Conservation (phyloP, 2,329 filamentous ascomycete genomes). For the Fusarium brachygibbosum region DNA sequence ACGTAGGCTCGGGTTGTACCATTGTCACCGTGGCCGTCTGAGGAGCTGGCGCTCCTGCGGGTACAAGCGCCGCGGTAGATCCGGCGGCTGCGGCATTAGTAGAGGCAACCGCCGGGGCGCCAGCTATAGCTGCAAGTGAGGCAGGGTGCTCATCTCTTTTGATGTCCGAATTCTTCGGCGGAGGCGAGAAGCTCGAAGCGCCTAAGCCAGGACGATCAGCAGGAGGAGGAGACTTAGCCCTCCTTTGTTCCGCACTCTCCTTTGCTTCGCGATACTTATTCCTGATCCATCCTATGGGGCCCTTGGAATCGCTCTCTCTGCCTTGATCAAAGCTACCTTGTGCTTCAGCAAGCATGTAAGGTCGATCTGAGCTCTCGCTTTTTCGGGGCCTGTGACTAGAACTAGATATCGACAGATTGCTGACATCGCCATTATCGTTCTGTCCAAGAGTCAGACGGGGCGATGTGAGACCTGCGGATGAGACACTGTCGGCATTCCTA, state of each 20-base stretch:
- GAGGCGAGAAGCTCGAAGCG: conserved; percentile 51
- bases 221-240: conserved; percentile 70
- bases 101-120: conserved; percentile 20
- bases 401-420: conserved; percentile 77
- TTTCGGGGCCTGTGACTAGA: conserved; percentile 63
- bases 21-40: conserved; percentile 27
- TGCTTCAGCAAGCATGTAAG: conserved; percentile 57
- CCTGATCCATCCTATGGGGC: conserved; percentile 70
- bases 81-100: conserved; percentile 11
- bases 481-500: conserved; percentile 68
- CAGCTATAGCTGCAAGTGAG: conserved; percentile 28
- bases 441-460: conserved; percentile 67
- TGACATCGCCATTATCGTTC: conserved; percentile 74
- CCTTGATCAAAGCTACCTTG: conserved; percentile 56
- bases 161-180: conserved; percentile 64
- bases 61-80: conserved; percentile 3
- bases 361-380: conserved; percentile 65
- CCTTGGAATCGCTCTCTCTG: conserved; percentile 63
- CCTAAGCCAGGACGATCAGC: conserved; percentile 51
- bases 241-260: conserved; percentile 67
- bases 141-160: conserved; percentile 55
- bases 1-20: conserved; percentile 25
- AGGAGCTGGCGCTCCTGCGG: conserved; percentile 15
- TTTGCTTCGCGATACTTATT: conserved; percentile 72
- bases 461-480: conserved; percentile 59